Evolutionary conservation across 2,329 filamentous ascomycete genomes (phyloP).

Genomic region (Kalaharituber pfeilii): DNA sequence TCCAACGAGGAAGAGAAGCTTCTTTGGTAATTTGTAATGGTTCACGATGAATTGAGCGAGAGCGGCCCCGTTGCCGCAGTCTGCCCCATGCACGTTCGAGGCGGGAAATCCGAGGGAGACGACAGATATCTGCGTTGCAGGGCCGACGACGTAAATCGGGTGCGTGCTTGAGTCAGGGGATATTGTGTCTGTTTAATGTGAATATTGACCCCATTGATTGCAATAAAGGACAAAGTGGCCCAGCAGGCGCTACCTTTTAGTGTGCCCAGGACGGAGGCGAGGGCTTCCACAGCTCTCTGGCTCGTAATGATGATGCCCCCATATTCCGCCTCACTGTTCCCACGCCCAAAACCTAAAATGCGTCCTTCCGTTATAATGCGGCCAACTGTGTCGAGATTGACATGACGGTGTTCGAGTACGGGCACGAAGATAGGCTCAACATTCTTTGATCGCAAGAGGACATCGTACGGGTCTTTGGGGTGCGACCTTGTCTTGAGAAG

Average conservation of each 20-base stretch:
- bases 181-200: constrained; percentile 9
- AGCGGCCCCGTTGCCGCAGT: constrained; percentile 69
- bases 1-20: constrained; percentile 73
- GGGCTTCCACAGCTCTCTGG: constrained; percentile 66
- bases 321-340: constrained; percentile 31
- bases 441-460: constrained; percentile 37
- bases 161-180: constrained; percentile 25
- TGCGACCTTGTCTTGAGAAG: constrained; percentile 62
- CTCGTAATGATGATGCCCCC: constrained; percentile 73
- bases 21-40: constrained; percentile 45
- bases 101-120: constrained; percentile 32
- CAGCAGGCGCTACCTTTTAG: constrained; percentile 34
- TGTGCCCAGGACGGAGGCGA: constrained; percentile 44
- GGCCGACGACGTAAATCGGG: constrained; percentile 60
- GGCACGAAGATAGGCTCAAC: constrained; percentile 49
- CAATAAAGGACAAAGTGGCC: constrained; percentile 27
- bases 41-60: constrained; percentile 61
- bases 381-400: constrained; percentile 39
- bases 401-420: constrained; percentile 54
- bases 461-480: constrained; percentile 54
- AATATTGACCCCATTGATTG: constrained; percentile 7
- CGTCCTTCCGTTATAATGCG: constrained; percentile 32
- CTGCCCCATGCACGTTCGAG: constrained; percentile 54
- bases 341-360: constrained; percentile 27
- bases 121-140: constrained; percentile 62